Base-by-base conservation (phyloP, 1,284 basidiomycete genomes). In the Schizophyllum amplum region DNA sequence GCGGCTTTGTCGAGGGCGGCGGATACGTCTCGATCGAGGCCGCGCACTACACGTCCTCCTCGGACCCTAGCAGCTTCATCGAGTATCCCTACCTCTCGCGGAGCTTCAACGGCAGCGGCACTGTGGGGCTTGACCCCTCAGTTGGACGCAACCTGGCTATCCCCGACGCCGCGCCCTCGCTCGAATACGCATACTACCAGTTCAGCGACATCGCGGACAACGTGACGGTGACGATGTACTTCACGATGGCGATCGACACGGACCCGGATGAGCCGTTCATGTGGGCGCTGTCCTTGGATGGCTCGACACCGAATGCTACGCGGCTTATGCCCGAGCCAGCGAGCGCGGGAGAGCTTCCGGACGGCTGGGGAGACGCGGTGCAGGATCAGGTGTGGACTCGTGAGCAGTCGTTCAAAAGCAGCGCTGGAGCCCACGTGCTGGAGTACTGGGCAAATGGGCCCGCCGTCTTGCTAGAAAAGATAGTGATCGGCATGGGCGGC, bases 161-260 rank as follows among this genome's bases (percentile, higher is more conserved):
- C 42, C 42, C 76, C 15, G 85, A 84, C 13, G 63, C 72, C 7
- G 86, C 86, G 1, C 86, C 86, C 2, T 76, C 75, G 24, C 64
- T 87, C 79, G 78, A 81, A 68, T 87, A 87, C 67, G 83, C 86
- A 66, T 87, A 87, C 67, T 82, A 81, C 67, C 71, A 68, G 21
- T 66, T 72, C 48, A 52, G 55, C 27, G 74, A 71, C 9, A n/a
- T n/a, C n/a, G 64, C 67, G 24, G 68, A 68, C 22, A 77, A 78
- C 47, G 69, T 80, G 20, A 81, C 75, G 33, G 72, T 82, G 21
- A 81, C 74, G 4, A 71, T 79, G 6, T 72, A 75, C 55, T 73
- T 86, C 20, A 79, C 83, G 0, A 83, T 85, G 0, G 75, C 77
- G 15, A 70, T 80, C 52, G 81, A 77, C 1, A 66, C 70, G 20